Evolutionary conservation across 2,329 filamentous ascomycete genomes (phyloP), one percentile per base, ranked within the genome.

Genomic region (Claviceps quebecensis): DNA sequence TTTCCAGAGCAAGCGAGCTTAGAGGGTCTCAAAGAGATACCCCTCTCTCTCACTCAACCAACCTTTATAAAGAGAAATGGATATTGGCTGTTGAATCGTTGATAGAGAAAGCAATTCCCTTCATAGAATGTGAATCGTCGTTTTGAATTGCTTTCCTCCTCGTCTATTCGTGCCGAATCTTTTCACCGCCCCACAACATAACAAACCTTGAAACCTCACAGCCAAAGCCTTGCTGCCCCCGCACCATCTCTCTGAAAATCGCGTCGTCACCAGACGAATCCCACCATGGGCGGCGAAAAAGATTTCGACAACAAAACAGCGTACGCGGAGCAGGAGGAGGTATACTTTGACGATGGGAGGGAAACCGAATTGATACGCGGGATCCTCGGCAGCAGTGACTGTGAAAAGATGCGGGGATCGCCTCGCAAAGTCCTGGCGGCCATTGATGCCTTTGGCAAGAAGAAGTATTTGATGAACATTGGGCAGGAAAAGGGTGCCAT

Each of bases 341-440:
- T 67, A 19, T 73, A 65, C 71, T 78, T 76, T 55, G 78, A 87
- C 57, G 84, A 88, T 63, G 85, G 85, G 17, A 77, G 85, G 22
- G 86, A 91, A 62, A 78, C 84, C 53, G 81, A 86, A 58, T 74
- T 91, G 4, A 71, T 90, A 5, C 78, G 85, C 55, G 87, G 78
- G 61, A 70, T 91, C 51, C 84, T 83, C 63, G 68, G 65, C 50
- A 77, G 79, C 39, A 72, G 78, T 1, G 71, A 83, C 54, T 65
- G 86, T 29, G 76, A 83, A 2, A 69, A 79, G 49, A 74, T 89
- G 51, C 73, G 81, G 48, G 80, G 77, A 19, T 80, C 78, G 19
- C 85, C 86, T 0, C 61, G 74, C 16, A 75, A 74, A 52, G 76
- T 91, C 1, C 71, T 90, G 0, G 71, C 73, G 26, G 78, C 78